Conservation (phyloP, 2,329 filamentous ascomycete genomes). For the Hypoxylon sp. region DNA sequence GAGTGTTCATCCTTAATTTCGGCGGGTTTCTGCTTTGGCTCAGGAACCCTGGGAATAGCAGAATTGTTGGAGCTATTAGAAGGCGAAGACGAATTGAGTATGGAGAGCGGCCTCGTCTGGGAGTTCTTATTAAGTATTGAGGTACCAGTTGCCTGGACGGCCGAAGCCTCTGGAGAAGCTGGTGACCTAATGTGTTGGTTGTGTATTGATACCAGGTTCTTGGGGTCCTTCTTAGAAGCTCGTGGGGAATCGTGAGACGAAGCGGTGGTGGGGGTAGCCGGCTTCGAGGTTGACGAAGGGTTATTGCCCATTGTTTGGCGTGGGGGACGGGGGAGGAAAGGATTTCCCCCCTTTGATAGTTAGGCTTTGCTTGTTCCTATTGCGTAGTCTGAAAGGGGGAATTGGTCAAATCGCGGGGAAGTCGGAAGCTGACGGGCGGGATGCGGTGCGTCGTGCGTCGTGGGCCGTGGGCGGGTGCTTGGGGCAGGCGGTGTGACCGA, state of each 20-base stretch:
- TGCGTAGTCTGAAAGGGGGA: slow-evolving; percentile 16
- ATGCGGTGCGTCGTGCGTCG: slow-evolving; percentile 40
- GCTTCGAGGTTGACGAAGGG: slow-evolving; percentile 59
- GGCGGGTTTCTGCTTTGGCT: slow-evolving; percentile 53
- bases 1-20: slow-evolving; percentile 58
- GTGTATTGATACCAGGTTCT: slow-evolving; percentile 69
- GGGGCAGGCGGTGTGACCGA: slow-evolving; percentile 43
- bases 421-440: slow-evolving; percentile 45
- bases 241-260: slow-evolving; percentile 52
- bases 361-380: slow-evolving; percentile 27
- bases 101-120: slow-evolving; percentile 64
- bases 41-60: slow-evolving; percentile 46
- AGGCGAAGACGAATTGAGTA: slow-evolving; percentile 63
- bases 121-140: slow-evolving; percentile 63
- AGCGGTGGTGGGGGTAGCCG: slow-evolving; percentile 52
- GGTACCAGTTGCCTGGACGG: slow-evolving; percentile 71
- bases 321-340: slow-evolving; percentile 36
- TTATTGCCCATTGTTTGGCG: slow-evolving; percentile 60
- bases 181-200: slow-evolving; percentile 64
- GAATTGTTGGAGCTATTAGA: slow-evolving; percentile 50
- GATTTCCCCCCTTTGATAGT: slow-evolving; percentile 33
- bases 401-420: slow-evolving; percentile 41
- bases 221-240: slow-evolving; percentile 59
- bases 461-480: slow-evolving; percentile 32
- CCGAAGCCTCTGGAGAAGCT: slow-evolving; percentile 72